Conservation (phyloP, 2,329 filamentous ascomycete species). For the Scolecobasidium constrictum region DNA sequence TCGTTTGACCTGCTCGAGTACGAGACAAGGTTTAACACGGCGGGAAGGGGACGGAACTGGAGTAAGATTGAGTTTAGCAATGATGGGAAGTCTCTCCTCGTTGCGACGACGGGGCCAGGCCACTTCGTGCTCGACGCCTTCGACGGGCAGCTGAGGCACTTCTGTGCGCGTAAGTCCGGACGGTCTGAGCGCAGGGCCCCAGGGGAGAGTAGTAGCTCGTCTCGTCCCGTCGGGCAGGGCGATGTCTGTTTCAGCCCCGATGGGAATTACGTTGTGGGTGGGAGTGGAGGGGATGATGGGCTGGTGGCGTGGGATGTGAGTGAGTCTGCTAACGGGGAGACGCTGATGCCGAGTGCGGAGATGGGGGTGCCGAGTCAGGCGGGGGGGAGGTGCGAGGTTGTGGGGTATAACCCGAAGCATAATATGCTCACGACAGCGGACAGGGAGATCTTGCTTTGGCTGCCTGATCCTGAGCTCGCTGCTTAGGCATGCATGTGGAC, state of each 20-base stretch:
- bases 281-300: conserved; percentile 36
- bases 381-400: conserved; percentile 51
- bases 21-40: conserved; percentile 39
- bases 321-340: conserved; percentile 40
- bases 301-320: conserved; percentile 67
- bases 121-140: conserved; percentile 95
- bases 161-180: conserved; percentile 42
- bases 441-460: conserved; percentile 51
- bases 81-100: conserved; percentile 75
- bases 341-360: conserved; percentile 52
- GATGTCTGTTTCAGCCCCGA: conserved; percentile 87
- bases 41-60: conserved; percentile 53
- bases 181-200: conserved; percentile 36
- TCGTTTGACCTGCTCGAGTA: conserved; percentile 70
- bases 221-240: conserved; percentile 40
- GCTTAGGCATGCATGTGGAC: conserved; percentile 1
- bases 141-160: conserved; percentile 66
- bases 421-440: conserved; percentile 90
- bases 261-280: conserved; percentile 77
- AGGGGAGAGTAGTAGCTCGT: conserved; percentile 31
- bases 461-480: conserved; percentile 30
- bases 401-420: conserved; percentile 82
- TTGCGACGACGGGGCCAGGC: conserved; percentile 73
- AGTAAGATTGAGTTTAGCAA: conserved; percentile 92
- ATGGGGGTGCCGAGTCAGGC: conserved; percentile 40